These are phyloP conservation scores for Furcasterigmium sp. DNA, from an alignment of 2,329 filamentous ascomycete genomes.

Conservation along the genomic window DNA sequence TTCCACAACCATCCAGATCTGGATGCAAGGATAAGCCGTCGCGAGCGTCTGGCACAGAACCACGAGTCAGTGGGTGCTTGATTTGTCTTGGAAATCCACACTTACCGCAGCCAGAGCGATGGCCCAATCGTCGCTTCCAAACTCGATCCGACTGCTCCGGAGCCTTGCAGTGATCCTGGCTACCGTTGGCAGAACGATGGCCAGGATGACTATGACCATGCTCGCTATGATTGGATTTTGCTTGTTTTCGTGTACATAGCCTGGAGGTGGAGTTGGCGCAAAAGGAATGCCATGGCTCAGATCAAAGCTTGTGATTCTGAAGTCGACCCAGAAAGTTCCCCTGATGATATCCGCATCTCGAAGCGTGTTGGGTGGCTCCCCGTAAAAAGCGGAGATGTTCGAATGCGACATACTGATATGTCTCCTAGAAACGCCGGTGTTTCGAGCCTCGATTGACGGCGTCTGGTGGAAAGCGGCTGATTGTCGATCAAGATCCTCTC, in stretches of 20 bases:
- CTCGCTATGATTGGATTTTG: constrained; percentile 9
- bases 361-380: constrained; percentile 7
- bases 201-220: constrained; percentile 8
- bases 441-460: no score
- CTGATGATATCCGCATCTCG: constrained; percentile 9
- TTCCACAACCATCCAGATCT: constrained; percentile 10
- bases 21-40: constrained; percentile 7
- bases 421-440: no score
- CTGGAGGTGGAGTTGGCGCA: constrained; percentile 4
- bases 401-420: no score
- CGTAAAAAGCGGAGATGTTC: background rate
- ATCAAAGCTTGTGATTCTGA: constrained; percentile 2
- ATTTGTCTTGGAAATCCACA: background rate
- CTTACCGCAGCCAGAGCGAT: constrained; percentile 6
- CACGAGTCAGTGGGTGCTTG: no score
- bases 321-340: constrained; percentile 5
- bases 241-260: constrained; percentile 8
- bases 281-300: constrained; percentile 6
- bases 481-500: no score
- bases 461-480: no score
- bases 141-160: constrained; percentile 3
- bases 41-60: background rate
- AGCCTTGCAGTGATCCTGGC: constrained; percentile 5
- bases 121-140: constrained; percentile 10
- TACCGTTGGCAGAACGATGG: constrained; percentile 5